Conservation (phyloP, 257 asterid genomes). For the Solanum chaucha region DNA sequence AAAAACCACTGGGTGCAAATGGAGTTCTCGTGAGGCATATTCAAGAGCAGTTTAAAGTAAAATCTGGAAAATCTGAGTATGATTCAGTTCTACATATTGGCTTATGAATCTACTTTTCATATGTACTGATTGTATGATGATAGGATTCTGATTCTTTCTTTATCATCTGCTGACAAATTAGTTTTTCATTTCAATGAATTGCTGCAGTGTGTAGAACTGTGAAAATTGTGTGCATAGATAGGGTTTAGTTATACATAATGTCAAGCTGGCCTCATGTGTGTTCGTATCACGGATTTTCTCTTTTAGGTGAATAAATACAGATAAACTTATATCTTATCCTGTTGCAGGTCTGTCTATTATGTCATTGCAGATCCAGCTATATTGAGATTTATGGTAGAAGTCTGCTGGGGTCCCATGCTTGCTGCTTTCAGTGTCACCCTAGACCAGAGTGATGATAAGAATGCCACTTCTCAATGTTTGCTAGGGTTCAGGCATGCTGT, state of each 20-base stretch:
- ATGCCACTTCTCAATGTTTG: conserved; percentile 84
- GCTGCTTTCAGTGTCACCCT: conserved; percentile 97
- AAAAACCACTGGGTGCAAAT: conserved; percentile 85
- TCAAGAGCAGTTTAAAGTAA: conserved; percentile 92
- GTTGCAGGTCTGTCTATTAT: conserved; percentile 65
- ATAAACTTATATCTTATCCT: conserved; percentile 2
- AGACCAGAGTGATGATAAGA: conserved; percentile 96
- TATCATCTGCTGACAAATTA: background rate
- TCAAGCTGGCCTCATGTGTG: background rate
- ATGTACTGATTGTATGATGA: background rate
- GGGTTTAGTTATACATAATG: background rate
- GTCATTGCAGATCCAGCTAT: conserved; percentile 84
- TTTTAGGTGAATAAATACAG: background rate
- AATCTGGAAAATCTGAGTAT: conserved; percentile 93
- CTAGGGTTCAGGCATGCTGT: conserved; percentile 91
- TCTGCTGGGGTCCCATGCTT: conserved; percentile 99
- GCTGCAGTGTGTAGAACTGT: background rate
- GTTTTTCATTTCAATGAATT: background rate
- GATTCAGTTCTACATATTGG: background rate
- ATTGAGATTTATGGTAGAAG: conserved; percentile 94
- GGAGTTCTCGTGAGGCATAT: conserved; percentile 81
- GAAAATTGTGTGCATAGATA: background rate
- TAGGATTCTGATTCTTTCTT: conserved; percentile 1
- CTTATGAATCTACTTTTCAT: background rate
- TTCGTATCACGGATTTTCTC: background rate